Percentiles rank a stretch among this genome's conserved stretches.
Evolutionary conservation across 148 eudicot genomes (phyloP).

Genomic region (Vaccinium corymbosum): DNA sequence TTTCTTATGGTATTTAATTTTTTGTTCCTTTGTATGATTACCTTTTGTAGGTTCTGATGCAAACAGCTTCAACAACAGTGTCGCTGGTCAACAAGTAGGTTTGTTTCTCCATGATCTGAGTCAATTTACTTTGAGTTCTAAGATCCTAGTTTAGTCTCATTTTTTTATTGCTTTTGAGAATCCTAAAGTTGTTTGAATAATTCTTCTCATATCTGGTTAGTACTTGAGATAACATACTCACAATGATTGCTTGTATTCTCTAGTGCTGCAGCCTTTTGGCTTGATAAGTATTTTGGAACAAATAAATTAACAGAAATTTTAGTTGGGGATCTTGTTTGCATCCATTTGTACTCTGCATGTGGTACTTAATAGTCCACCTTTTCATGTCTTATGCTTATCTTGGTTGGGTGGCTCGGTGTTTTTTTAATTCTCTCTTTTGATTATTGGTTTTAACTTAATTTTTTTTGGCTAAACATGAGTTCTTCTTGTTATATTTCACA

Average conservation of each 20-base stretch:
- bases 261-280: not conserved
- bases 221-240: not conserved
- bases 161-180: not conserved
- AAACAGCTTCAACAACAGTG: slow-evolving; percentile 85
- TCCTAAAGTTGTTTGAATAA: not conserved
- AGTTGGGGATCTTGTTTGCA: slow-evolving; percentile 6
- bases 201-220: not conserved
- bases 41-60: slow-evolving; percentile 52
- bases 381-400: not conserved
- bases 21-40: not conserved
- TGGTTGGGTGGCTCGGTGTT: not conserved
- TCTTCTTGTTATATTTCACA: slow-evolving; percentile 27
- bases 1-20: not conserved
- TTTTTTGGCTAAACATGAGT: not conserved
- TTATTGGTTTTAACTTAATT: not conserved
- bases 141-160: not conserved
- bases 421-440: not conserved
- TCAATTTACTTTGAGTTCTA: not conserved
- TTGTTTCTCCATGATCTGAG: slow-evolving; percentile 6
- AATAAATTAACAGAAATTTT: not conserved
- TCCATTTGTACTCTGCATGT: not conserved
- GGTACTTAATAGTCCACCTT: not conserved
- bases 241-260: not conserved
- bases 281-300: not conserved
- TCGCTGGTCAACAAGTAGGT: slow-evolving; percentile 76